phyloP scores from a whole-genome alignment of 768 basidiomycete species.

The Leccinum variicolor region DNA sequence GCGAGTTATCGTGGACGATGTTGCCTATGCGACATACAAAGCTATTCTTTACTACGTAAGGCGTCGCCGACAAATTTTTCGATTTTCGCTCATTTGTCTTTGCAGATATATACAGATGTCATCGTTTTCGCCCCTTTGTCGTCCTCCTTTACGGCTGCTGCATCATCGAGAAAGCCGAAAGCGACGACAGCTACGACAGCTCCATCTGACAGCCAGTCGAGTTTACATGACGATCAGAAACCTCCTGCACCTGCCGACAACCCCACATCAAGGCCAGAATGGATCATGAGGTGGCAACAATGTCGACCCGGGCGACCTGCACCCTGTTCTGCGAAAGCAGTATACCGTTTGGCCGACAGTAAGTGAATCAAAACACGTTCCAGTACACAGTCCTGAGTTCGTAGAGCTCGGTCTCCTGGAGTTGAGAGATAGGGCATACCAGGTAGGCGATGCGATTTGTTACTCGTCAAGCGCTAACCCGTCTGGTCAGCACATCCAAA shows the following conservation, averaged over 20 bases:
- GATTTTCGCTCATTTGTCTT: constrained; percentile 1
- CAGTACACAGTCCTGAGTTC: background rate
- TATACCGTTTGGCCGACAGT: constrained; percentile 83
- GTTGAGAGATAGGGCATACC: constrained; percentile 70
- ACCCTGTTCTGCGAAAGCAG: constrained; percentile 83
- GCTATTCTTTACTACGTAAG: constrained; percentile 77
- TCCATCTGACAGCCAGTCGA: constrained; percentile 36
- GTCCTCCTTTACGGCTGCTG: constrained; percentile 50
- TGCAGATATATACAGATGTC: constrained; percentile 78
- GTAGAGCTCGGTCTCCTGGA: constrained; percentile 70
- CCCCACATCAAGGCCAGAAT: constrained; percentile 51
- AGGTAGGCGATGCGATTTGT: constrained; percentile 21
- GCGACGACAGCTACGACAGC: constrained; percentile 13
- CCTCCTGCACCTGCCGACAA: constrained; percentile 12
- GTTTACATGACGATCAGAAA: constrained; percentile 24
- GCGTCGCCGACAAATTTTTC: background rate
- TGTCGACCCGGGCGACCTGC: constrained; percentile 58
- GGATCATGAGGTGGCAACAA: constrained; percentile 69
- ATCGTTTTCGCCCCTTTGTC: constrained; percentile 83
- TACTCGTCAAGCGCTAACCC: constrained; percentile 1
- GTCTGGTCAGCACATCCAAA: constrained; percentile 61
- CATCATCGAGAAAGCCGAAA: constrained; percentile 17
- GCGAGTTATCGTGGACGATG: constrained; percentile 52
- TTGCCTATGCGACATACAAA: constrained; percentile 60
- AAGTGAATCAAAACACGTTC: constrained; percentile 25